Evolutionary conservation across 306 rosid genomes (phyloP), one percentile per base, ranked within the genome.

Genomic region (Trichosanthes cucumerina): DNA sequence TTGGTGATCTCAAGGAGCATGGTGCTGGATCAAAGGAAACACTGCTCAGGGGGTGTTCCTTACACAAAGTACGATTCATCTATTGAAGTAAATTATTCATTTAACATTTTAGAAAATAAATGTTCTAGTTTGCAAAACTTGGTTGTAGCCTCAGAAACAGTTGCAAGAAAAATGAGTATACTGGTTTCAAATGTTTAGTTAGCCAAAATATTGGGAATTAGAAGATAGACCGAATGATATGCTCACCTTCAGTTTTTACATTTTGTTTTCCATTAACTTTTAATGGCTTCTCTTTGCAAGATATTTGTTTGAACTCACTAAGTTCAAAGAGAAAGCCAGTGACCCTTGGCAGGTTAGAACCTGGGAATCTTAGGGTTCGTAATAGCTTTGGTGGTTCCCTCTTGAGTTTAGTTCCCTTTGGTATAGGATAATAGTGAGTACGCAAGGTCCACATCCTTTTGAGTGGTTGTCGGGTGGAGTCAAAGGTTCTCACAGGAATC

Each of bases 41-140:
- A 66, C 79, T 91, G 85, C 86, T 83, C 54, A 88, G 96, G 82
- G 98, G 97, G 75, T 88, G 91, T 84, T 92, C 98, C 79, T 87
- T 95, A 71, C 96, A 89, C 83, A 95, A 95, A 88, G 98, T 95
- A 91, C 70, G 90, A 23, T 75, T 56, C 60, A 23, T 83, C 66
- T 18, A 47, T 47, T 72, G 5, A 66, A 41, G 10, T 26, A 81
- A 52, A 50, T 58, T 82, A 70, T 31, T 73, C 31, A 26, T 83
- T 77, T 77, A 63, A 47, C 24, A 66, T 53, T 39, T 59, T 60
- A 34, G 78, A 19, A 52, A 73, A 79, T 66, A 12, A 47, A 15
- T 16, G 59, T 71, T 71, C 68, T 41, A 33, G 50, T 33, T 56
- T 31, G 18, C 36, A 21, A 6, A 41, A 44, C 23, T 11, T 44